phyloP scores from a whole-genome alignment of 805 yeast genomes.

The Cephaloascus fragrans region DNA sequence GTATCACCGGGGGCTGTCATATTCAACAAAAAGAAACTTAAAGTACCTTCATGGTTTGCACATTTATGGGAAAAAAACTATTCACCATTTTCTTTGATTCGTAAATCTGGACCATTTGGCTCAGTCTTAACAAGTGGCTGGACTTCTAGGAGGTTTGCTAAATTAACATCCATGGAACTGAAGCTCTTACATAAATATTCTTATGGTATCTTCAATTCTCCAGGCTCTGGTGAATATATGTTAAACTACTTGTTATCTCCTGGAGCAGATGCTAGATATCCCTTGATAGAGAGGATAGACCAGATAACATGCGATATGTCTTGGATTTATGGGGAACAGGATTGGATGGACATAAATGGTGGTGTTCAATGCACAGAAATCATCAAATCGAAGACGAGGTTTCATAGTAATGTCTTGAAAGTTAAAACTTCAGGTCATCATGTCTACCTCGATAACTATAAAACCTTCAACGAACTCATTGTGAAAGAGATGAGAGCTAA shows the following conservation, averaged over 20 bases:
- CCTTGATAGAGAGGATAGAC: constrained; percentile 45
- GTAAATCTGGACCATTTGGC: constrained; percentile 75
- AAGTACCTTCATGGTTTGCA: constrained; percentile 69
- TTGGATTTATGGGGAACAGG: constrained; percentile 83
- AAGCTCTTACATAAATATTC: constrained; percentile 64
- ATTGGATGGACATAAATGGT: constrained; percentile 50
- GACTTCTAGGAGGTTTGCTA: constrained; percentile 75
- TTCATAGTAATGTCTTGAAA: constrained; percentile 18
- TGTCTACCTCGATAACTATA: constrained; percentile 59
- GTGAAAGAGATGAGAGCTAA: constrained; percentile 47
- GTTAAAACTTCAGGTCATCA: constrained; percentile 67
- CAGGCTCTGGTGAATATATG: constrained; percentile 92
- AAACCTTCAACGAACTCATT: constrained; percentile 41
- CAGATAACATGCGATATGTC: constrained; percentile 48
- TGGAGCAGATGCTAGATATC: constrained; percentile 82
- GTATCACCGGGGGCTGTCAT: constrained; percentile 87
- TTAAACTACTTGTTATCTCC: constrained; percentile 77
- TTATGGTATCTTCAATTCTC: constrained; percentile 74
- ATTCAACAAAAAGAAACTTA: constrained; percentile 28
- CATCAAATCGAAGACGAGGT: constrained; percentile 16
- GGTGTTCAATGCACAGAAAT: constrained; percentile 30
- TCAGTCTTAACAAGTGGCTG: constrained; percentile 82
- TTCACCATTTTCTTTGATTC: constrained; percentile 76
- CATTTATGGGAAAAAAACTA: constrained; percentile 79
- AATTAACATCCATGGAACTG: constrained; percentile 34